phyloP scores from a whole-genome alignment of 768 basidiomycete species.

The Russula vinacea region DNA sequence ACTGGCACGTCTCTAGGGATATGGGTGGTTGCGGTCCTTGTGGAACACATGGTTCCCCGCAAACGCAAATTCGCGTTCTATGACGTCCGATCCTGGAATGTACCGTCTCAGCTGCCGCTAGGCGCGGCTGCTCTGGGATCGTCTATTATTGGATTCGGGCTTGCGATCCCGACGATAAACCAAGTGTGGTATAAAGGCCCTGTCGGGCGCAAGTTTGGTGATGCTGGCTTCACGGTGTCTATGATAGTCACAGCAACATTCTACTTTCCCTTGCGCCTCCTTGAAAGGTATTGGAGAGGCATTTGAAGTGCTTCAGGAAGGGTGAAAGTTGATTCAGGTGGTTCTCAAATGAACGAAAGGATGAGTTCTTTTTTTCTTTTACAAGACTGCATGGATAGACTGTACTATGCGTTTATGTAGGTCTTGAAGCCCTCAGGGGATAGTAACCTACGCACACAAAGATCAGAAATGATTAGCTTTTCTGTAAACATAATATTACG shows the following conservation, averaged over 20 bases:
- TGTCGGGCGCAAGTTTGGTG: constrained; percentile 36
- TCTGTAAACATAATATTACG: too few relatives aligned
- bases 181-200: too few relatives aligned
- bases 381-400: not conserved
- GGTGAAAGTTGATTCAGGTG: too few relatives aligned
- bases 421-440: not conserved
- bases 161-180: too few relatives aligned
- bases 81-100: too few relatives aligned
- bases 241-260: constrained; percentile 50
- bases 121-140: too few relatives aligned
- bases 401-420: not conserved
- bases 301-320: not conserved
- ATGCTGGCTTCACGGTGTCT: constrained; percentile 67
- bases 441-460: not conserved
- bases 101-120: too few relatives aligned
- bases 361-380: not conserved
- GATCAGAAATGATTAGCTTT: not conserved
- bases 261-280: constrained; percentile 46
- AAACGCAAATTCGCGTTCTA: too few relatives aligned
- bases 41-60: too few relatives aligned
- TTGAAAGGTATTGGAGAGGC: constrained; percentile 32
- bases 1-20: too few relatives aligned
- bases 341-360: not conserved
- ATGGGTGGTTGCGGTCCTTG: too few relatives aligned
- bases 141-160: too few relatives aligned